Evolutionary conservation across 768 basidiomycete genomes (phyloP).

Genomic region (Crepidotus variabilis): DNA sequence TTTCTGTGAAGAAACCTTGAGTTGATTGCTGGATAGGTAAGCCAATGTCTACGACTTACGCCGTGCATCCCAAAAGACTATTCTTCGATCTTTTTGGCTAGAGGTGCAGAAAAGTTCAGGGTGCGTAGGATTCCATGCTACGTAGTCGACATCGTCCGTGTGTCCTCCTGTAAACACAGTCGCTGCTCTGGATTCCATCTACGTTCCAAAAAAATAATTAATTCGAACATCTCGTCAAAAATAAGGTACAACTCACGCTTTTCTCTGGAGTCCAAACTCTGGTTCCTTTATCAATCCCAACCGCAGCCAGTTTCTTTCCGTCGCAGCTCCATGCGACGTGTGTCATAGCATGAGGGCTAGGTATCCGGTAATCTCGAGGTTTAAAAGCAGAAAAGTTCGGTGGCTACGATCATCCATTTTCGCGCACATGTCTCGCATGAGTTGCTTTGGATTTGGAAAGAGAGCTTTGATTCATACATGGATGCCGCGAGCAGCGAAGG

Average conservation of each 20-base stretch:
- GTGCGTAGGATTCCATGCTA: slow-evolving; percentile 84
- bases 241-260: slow-evolving; percentile 44
- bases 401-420: slow-evolving; percentile 37
- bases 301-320: slow-evolving; percentile 76
- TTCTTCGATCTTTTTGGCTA: slow-evolving; percentile 67
- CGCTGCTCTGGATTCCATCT: slow-evolving; percentile 74
- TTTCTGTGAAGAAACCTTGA: slow-evolving; percentile 42
- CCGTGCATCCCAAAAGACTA: slow-evolving; percentile 84
- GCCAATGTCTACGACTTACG: slow-evolving; percentile 41
- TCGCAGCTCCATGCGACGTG: slow-evolving; percentile 86
- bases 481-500: slow-evolving; percentile 65
- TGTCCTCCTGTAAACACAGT: slow-evolving; percentile 67
- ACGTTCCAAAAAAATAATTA: background rate
- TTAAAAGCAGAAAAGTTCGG: slow-evolving; percentile 80
- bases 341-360: slow-evolving; percentile 61
- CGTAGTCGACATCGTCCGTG: slow-evolving; percentile 74
- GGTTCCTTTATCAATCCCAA: slow-evolving; percentile 75
- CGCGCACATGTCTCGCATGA: background rate
- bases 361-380: slow-evolving; percentile 68
- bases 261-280: slow-evolving; percentile 79
- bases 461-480: slow-evolving; percentile 50
- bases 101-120: slow-evolving; percentile 81
- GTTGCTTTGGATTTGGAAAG: slow-evolving; percentile 1
- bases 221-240: background rate
- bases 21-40: background rate